Conservation (phyloP, 495 filamentous ascomycete species). For the Chaetomidium leptoderma region DNA sequence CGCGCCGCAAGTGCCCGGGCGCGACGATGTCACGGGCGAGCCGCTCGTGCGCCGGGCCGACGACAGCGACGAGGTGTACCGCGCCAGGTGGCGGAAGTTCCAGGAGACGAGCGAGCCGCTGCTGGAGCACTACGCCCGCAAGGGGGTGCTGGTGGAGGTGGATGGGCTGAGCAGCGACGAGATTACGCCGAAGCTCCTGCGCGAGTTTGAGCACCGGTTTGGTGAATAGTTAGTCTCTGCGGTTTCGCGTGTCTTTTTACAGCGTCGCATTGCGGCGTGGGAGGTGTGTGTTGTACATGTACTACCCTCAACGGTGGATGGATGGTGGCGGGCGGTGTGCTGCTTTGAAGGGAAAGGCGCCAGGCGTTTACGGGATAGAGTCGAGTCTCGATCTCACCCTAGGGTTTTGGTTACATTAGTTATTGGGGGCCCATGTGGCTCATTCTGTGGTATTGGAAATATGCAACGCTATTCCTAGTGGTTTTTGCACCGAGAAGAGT, state of each 20-base stretch:
- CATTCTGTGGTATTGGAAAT: too few relatives aligned
- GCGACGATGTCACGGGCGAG: conserved; percentile 91
- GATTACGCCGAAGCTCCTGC: conserved; percentile 79
- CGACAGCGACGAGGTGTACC: conserved; percentile 83
- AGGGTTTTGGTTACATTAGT: neutral
- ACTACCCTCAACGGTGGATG: conserved; percentile 12
- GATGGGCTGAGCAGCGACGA: conserved; percentile 86
- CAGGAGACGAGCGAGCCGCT: conserved; percentile 80
- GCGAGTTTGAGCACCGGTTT: conserved; percentile 77
- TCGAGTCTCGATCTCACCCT: neutral
- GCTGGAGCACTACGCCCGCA: conserved; percentile 80
- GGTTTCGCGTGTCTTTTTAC: neutral
- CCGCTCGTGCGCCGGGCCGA: conserved; percentile 74
- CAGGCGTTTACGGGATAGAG: conserved; percentile 9
- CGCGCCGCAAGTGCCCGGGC: conserved; percentile 69
- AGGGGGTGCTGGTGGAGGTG: conserved; percentile 84
- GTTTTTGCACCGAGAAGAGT: too few relatives aligned
- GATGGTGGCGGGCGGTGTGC: neutral
- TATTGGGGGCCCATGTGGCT: neutral
- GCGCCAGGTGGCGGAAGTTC: conserved; percentile 71
- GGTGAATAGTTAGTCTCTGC: conserved; percentile 16
- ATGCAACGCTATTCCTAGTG: neutral
- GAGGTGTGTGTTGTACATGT: neutral
- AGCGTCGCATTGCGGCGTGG: neutral
- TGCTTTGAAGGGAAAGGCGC: neutral